Evolutionary conservation across 805 yeast species (phyloP).

Genomic region (Lachancea nothofagi): DNA sequence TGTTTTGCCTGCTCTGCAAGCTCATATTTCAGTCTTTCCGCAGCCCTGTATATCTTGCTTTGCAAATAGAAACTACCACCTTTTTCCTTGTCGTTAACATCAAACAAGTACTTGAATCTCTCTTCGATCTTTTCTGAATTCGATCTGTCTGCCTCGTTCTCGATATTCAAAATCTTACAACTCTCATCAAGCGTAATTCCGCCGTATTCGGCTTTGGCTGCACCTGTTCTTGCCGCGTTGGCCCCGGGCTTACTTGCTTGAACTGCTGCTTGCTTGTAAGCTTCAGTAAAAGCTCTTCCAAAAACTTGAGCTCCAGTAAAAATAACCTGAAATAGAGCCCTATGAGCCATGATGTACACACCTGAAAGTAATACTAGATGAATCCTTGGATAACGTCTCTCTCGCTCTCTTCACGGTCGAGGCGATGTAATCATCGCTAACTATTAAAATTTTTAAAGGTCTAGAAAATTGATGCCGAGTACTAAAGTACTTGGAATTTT

Average conservation of each 20-base stretch:
- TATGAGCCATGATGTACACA: constrained; percentile 60
- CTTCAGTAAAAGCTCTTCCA: constrained; percentile 94
- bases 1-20: constrained; percentile 32
- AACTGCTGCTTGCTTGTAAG: constrained; percentile 93
- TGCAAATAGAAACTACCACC: constrained; percentile 95
- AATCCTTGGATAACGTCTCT: not conserved
- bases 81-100: constrained; percentile 85
- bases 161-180: constrained; percentile 81
- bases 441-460: too few species aligned
- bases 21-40: constrained; percentile 83
- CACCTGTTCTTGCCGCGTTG: constrained; percentile 38
- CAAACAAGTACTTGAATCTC: constrained; percentile 77
- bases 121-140: constrained; percentile 54
- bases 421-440: too few species aligned
- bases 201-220: constrained; percentile 43
- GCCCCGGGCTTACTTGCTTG: constrained; percentile 75
- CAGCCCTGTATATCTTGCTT: constrained; percentile 88
- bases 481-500: not conserved
- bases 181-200: constrained; percentile 89
- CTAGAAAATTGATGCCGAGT: too few species aligned
- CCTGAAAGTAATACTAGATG: not conserved
- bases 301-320: constrained; percentile 94
- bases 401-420: too few species aligned
- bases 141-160: constrained; percentile 44
- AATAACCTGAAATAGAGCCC: constrained; percentile 81